Evolutionary conservation across 2,329 filamentous ascomycete species (phyloP).

Genomic region (Sporothrix protearum): DNA sequence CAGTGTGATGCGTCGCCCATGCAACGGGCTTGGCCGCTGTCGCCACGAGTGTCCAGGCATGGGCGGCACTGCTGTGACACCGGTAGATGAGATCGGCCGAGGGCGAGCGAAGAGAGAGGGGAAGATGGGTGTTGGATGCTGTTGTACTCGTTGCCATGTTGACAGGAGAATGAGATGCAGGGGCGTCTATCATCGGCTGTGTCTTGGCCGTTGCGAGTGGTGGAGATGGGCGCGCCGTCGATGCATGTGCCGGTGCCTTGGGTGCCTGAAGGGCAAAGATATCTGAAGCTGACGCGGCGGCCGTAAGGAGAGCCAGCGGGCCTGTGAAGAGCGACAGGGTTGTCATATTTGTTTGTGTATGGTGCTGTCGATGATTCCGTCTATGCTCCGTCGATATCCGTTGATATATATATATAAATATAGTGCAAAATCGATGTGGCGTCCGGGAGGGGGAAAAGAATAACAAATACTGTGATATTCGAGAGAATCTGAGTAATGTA

Average conservation of each 20-base stretch:
- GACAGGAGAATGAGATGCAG: neutral
- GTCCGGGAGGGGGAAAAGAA: too few species aligned
- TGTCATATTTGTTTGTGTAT: neutral
- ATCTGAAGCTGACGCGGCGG: neutral
- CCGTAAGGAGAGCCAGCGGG: constrained; percentile 8
- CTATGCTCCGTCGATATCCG: neutral
- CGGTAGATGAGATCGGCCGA: constrained; percentile 13
- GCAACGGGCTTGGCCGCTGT: neutral
- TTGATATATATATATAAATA: neutral
- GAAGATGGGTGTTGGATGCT: neutral
- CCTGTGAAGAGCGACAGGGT: constrained; percentile 13
- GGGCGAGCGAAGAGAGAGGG: neutral
- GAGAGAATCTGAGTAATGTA: neutral
- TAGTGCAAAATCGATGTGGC: neutral
- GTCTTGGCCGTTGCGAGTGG: neutral
- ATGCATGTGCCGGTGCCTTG: neutral
- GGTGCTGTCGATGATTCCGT: neutral
- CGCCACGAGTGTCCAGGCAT: neutral
- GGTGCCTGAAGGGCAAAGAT: neutral
- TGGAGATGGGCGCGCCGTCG: neutral
- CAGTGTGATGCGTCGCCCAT: neutral
- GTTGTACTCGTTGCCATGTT: neutral
- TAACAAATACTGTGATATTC: neutral
- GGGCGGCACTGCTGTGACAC: constrained; percentile 13
- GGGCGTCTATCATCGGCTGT: neutral